Conservation (phyloP, 495 filamentous ascomycete species). For the Xanthoparmelia taractica region DNA sequence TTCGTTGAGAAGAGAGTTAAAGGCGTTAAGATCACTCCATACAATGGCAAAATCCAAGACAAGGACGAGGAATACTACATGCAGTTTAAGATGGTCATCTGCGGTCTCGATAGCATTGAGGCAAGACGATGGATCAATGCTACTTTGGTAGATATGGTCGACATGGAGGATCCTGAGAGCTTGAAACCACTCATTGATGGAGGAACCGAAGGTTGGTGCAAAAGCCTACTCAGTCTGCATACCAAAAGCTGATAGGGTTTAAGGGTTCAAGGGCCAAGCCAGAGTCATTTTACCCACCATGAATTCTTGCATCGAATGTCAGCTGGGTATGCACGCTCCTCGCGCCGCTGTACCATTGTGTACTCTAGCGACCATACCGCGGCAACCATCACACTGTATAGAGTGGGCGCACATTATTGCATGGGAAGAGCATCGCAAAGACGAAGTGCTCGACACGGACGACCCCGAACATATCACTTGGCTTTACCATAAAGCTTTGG, state of each 20-base stretch:
- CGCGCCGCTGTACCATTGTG: constrained; percentile 90
- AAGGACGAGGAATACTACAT: constrained; percentile 97
- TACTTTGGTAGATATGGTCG: constrained; percentile 82
- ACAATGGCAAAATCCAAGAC: constrained; percentile 93
- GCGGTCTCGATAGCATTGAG: constrained; percentile 96
- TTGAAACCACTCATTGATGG: constrained; percentile 93
- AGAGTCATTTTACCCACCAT: constrained; percentile 87
- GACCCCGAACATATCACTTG: constrained; percentile 95
- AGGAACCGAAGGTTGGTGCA: constrained; percentile 71
- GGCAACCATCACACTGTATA: constrained; percentile 96
- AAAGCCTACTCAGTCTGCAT: background rate
- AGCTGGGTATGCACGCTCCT: constrained; percentile 95
- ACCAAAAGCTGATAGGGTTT: constrained; percentile 20
- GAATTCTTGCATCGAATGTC: constrained; percentile 95
- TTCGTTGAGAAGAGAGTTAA: constrained; percentile 86
- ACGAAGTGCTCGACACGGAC: constrained; percentile 77
- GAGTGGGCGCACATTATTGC: constrained; percentile 96
- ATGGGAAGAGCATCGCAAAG: constrained; percentile 54
- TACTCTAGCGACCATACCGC: constrained; percentile 91
- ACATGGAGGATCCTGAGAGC: constrained; percentile 66
- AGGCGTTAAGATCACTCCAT: constrained; percentile 85
- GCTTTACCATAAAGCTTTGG: constrained; percentile 81
- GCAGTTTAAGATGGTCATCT: constrained; percentile 90
- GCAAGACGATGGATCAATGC: constrained; percentile 98
- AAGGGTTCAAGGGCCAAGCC: constrained; percentile 93